A percentile compares a stretch with the other conserved stretches of the same genome.
These are phyloP conservation scores for Phytophthora fragariae DNA, from an alignment of 352 stramenopile species.

Conservation along the genomic window DNA sequence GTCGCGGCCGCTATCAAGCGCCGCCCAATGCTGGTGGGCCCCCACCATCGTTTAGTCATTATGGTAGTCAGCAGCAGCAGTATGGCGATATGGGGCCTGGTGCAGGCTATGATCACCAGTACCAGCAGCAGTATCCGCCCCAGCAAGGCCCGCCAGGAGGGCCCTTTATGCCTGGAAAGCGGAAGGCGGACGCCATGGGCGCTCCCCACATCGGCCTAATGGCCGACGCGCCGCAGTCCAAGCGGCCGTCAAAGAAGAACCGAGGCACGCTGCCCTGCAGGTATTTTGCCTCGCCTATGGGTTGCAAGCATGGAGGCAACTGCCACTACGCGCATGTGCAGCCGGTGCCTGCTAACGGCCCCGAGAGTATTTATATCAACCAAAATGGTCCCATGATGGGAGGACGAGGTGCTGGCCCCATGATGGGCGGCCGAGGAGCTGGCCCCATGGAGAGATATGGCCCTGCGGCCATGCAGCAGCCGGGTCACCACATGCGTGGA, in stretches of 20 bases:
- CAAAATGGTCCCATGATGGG: conserved; percentile 43
- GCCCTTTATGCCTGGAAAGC: conserved; percentile 43
- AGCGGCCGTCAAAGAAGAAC: conserved; percentile 60
- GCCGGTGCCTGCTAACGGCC: conserved; percentile 41
- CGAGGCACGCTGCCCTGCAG: conserved; percentile 63
- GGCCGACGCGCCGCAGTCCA: conserved; percentile 43
- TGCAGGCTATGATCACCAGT: conserved; percentile 38
- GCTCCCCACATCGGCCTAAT: conserved; percentile 45
- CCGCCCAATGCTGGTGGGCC: conserved; percentile 38
- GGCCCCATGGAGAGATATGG: conserved; percentile 56
- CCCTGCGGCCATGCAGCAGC: conserved; percentile 50
- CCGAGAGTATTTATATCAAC: conserved; percentile 72
- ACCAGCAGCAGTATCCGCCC: conserved; percentile 38
- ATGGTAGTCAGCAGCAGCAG: conserved; percentile 51
- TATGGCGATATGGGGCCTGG: conserved; percentile 42
- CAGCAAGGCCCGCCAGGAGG: conserved; percentile 40
- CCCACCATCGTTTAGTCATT: conserved; percentile 50
- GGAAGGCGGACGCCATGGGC: conserved; percentile 52
- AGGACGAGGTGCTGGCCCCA: conserved; percentile 28
- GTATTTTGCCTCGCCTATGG: conserved; percentile 69
- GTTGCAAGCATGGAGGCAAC: conserved; percentile 76
- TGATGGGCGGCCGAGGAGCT: conserved; percentile 33
- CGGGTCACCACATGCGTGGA: conserved; percentile 57
- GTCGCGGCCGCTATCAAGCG: conserved; percentile 46
- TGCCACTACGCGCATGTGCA: conserved; percentile 79